These are phyloP conservation scores for Globisporangium paddicum DNA, from an alignment of 352 stramenopile genomes.

Conservation along the genomic window DNA sequence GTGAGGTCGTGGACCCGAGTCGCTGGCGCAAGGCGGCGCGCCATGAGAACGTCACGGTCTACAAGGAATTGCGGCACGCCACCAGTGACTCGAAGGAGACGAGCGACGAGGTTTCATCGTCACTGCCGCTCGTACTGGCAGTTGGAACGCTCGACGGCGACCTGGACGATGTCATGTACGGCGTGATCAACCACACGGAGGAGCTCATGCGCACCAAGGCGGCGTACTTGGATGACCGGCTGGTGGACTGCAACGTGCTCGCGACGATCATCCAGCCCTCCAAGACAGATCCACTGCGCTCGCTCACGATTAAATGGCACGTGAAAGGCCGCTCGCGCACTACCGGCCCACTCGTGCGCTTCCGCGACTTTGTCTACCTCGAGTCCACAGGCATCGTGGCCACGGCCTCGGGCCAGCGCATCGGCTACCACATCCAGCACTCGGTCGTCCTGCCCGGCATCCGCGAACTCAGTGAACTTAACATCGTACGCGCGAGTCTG, in stretches of 20 bases:
- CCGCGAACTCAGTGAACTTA: slow-evolving; percentile 31
- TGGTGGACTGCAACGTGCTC: slow-evolving; percentile 23
- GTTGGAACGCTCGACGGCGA: slow-evolving; percentile 18
- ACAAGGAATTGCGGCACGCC: slow-evolving; percentile 4
- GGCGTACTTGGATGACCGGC: slow-evolving; percentile 24
- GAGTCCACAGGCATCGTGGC: slow-evolving; percentile 41
- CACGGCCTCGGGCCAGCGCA: slow-evolving; percentile 28
- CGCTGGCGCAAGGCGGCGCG: slow-evolving; percentile 5
- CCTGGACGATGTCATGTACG: slow-evolving; percentile 32
- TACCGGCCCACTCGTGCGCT: slow-evolving; percentile 26
- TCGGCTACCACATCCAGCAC: slow-evolving; percentile 53
- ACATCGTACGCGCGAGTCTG: slow-evolving; percentile 31
- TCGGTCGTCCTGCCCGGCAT: slow-evolving; percentile 32
- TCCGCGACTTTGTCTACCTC: slow-evolving; percentile 52
- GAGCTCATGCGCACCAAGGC: slow-evolving; percentile 25
- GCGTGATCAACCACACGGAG: slow-evolving; percentile 23
- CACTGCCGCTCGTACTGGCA: slow-evolving; percentile 16
- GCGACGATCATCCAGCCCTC: slow-evolving; percentile 27
- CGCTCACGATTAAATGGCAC: slow-evolving; percentile 56
- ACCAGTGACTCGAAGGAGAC: background rate
- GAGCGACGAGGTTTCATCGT: no score
- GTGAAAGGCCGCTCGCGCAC: slow-evolving; percentile 25
- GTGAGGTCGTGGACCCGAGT: background rate
- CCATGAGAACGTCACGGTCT: slow-evolving; percentile 7
- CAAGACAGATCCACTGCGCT: slow-evolving; percentile 32